Base-by-base conservation (phyloP, 352 stramenopile genomes). In the Phytophthora sp. region DNA sequence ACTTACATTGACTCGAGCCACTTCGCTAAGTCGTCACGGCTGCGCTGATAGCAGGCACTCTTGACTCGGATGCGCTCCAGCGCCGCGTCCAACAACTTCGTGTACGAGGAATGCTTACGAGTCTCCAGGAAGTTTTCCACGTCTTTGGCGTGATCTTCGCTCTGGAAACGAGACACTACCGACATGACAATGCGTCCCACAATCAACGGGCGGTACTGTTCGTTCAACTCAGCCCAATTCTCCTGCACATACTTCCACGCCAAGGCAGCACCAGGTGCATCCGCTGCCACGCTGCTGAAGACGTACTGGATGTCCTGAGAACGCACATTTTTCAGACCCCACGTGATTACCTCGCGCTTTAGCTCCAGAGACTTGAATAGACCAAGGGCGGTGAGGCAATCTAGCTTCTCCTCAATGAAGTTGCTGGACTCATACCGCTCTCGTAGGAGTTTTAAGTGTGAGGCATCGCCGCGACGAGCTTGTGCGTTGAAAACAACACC, bases 261-360 rank as follows among this genome's bases (percentile, higher is more conserved):
- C 20, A 83, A 72, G 20, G 62, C 51, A 1, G 82, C 79, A 27
- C 79, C 88, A 20, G 59, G 61, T 23, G 69, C 66, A 48, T 94
- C 84, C 17, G 70, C 62, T 1, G 83, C 79, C n/a, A 97, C 83
- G 41, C 84, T 89, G 32, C 56, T 70, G 43, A 96, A 94, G 2
- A 88, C 54, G 58, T 87, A 89, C 54, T 91, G 77, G 42, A 91
- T 95, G 61, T 97, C 87, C 69, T 96, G 86, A 31, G 76, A 86
- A 18, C 85, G 82, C n/a, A 97, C 86, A 50, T 41, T 75, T 59
- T 77, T 76, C 20, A 91, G 60, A 7, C 77, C 69, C 78, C 84
- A 96, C 35, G 82, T 52, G 34, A 96, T 78, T 21, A 89, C 79
- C 37, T 84, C 71, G 31, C 62, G 69, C 76, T 94, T 91, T 18